A percentile compares a stretch with the other conserved stretches of the same genome.
Evolutionary conservation across 805 yeast species (phyloP).

Genomic region (Ogataea pignaliae): DNA sequence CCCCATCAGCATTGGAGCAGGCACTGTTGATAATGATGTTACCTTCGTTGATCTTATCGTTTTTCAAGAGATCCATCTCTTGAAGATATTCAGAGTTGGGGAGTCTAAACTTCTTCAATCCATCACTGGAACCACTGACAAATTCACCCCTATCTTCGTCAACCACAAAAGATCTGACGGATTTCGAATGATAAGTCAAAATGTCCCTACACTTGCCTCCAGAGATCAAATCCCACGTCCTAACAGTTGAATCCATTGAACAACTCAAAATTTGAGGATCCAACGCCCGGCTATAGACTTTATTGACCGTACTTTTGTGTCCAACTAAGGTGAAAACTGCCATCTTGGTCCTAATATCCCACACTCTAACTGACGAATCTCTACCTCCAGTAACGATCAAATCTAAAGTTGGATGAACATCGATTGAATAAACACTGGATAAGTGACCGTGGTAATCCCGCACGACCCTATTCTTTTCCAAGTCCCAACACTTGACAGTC

Average conservation of each 20-base stretch:
- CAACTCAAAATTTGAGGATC: slow-evolving; percentile 86
- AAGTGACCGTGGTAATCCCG: slow-evolving; percentile 93
- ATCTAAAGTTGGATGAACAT: slow-evolving; percentile 83
- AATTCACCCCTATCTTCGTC: slow-evolving; percentile 71
- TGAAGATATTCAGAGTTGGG: slow-evolving; percentile 68
- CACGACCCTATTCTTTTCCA: slow-evolving; percentile 76
- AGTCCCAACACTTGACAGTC: slow-evolving; percentile 91
- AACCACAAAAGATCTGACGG: slow-evolving; percentile 67
- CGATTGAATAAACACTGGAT: slow-evolving; percentile 81
- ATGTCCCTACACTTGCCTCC: slow-evolving; percentile 63
- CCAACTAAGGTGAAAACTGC: slow-evolving; percentile 78
- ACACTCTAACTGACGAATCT: slow-evolving; percentile 79
- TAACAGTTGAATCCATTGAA: slow-evolving; percentile 78
- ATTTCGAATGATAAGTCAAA: slow-evolving; percentile 79
- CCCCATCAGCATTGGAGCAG: slow-evolving; percentile 54
- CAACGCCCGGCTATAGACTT: slow-evolving; percentile 59
- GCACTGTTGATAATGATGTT: slow-evolving; percentile 62
- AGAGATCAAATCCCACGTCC: slow-evolving; percentile 87
- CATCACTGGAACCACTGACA: slow-evolving; percentile 77
- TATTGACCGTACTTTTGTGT: slow-evolving; percentile 70
- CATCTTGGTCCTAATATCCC: slow-evolving; percentile 86
- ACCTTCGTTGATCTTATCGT: slow-evolving; percentile 30
- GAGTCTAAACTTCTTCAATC: slow-evolving; percentile 76
- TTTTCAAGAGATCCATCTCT: slow-evolving; percentile 43
- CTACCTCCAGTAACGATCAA: slow-evolving; percentile 83